phyloP scores from a whole-genome alignment of 1,139 yeast species.

The Dujonia santamariae region DNA sequence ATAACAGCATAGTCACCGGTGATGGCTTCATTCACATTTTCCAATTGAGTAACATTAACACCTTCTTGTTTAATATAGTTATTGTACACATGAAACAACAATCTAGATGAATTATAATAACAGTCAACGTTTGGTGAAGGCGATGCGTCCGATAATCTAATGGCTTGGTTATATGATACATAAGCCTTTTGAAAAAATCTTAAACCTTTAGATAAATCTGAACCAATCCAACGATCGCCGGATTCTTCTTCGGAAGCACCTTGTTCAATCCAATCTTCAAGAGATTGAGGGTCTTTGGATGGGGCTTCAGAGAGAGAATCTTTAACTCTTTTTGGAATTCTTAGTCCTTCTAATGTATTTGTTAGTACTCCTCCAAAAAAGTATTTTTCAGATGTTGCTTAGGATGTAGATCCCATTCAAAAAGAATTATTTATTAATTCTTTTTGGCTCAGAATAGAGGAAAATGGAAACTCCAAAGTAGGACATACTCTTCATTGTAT shows the following conservation, averaged over 20 bases:
- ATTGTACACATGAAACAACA: constrained; percentile 47
- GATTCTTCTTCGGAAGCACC: constrained; percentile 52
- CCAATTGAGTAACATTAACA: constrained; percentile 32
- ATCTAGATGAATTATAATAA: constrained; percentile 46
- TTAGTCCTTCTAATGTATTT: constrained; percentile 9
- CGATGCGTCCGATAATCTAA: background rate
- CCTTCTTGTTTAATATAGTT: constrained; percentile 45
- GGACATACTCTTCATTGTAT: too few relatives aligned
- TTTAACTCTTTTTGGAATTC: constrained; percentile 6
- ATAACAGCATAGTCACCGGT: constrained; percentile 32
- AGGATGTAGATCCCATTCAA: too few relatives aligned
- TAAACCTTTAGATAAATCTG: constrained; percentile 51
- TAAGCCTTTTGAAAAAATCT: constrained; percentile 54
- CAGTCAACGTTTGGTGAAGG: constrained; percentile 25
- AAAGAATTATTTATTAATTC: too few relatives aligned
- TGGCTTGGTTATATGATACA: constrained; percentile 28
- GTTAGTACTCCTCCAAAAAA: too few relatives aligned
- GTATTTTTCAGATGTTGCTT: too few relatives aligned
- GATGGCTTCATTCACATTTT: constrained; percentile 40
- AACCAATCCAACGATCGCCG: constrained; percentile 57
- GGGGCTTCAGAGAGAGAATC: constrained; percentile 1
- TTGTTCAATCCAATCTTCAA: constrained; percentile 45
- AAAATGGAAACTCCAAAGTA: too few relatives aligned
- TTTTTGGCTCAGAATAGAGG: too few relatives aligned
- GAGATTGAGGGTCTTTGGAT: constrained; percentile 26